Evolutionary conservation across 1,284 basidiomycete species (phyloP).

Genomic region (Pseudozyma hubeiensis): DNA sequence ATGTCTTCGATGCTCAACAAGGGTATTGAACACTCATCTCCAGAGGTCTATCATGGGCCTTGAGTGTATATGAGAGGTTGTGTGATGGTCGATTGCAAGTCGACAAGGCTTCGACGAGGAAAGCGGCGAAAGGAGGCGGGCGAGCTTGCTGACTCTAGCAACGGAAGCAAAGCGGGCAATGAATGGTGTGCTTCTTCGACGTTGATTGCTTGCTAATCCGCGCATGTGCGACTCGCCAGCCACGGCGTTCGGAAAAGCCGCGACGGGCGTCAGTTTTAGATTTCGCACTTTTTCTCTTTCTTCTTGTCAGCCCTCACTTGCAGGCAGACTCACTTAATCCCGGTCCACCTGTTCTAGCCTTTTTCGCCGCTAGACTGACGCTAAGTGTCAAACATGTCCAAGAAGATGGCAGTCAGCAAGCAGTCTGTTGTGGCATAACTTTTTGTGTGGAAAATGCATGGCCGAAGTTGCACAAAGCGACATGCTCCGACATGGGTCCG

Average conservation of each 20-base stretch:
- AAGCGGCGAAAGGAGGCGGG: too few relatives aligned
- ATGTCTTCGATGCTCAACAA: too few relatives aligned
- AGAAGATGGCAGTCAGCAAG: too few relatives aligned
- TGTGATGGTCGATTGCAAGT: too few relatives aligned
- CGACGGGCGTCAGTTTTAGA: constrained; percentile 12
- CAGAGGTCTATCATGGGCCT: too few relatives aligned
- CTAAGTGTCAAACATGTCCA: too few relatives aligned
- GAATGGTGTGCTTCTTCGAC: constrained; percentile 25
- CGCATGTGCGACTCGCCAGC: constrained; percentile 5
- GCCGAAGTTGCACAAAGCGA: constrained; percentile 4
- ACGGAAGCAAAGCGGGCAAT: neutral
- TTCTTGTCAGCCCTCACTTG: neutral
- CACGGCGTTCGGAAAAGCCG: constrained; percentile 16
- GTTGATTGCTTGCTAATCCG: constrained; percentile 39
- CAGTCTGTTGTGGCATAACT: too few relatives aligned
- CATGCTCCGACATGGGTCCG: neutral
- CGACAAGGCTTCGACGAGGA: too few relatives aligned
- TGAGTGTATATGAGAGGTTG: too few relatives aligned
- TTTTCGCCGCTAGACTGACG: too few relatives aligned
- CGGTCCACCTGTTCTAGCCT: too few relatives aligned
- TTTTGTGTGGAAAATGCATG: neutral
- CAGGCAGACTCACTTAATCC: neutral
- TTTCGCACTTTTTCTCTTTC: neutral
- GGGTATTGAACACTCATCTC: too few relatives aligned
- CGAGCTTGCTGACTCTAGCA: constrained; percentile 21